Base-by-base conservation (phyloP, 257 asterid species). In the Echium plantagineum region DNA sequence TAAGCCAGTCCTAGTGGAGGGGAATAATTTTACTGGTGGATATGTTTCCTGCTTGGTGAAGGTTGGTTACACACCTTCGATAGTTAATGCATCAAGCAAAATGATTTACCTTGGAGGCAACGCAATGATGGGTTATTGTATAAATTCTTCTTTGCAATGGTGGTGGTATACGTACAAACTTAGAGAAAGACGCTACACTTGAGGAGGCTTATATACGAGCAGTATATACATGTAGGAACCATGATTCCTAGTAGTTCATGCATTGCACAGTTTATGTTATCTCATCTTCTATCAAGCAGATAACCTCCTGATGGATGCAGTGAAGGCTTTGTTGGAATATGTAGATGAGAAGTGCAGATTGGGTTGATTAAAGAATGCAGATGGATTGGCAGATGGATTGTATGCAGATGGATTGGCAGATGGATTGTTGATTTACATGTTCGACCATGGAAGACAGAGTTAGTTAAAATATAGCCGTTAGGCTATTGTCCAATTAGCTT, bases 251-350 rank as follows among this genome's bases (percentile, higher is more conserved):
- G 9, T 10, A 35, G 47, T 35, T 35, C 47, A 6, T 35, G 47
- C 47, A 35, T 3, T 1, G 47, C 3, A 15, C 47, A 35, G 47
- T 35, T 35, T 35, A 35, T 35, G 47, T 35, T 35, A 35, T 74
- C 88, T 90, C 22, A 84, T 90, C 94, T 84, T 87, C 5, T 93
- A 90, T 66, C 94, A 86, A 64, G 80, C 96, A 1, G 93, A 84
- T 59, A 93, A 93, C 3, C 95, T 94, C 32, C 93, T 90, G 8
- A 65, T 90, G 32, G 97, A 90, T 48, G 96, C 97, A 58, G 86
- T 90, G 97, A n/a, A n/a, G n/a, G n/a, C n/a, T n/a, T n/a, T n/a
- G n/a, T n/a, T n/a, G n/a, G n/a, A n/a, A n/a, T n/a, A n/a, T n/a
- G n/a, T n/a, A n/a, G n/a, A n/a, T n/a, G n/a, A n/a, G n/a, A n/a